Conservation (phyloP, 768 basidiomycete species). For the Glaciozyma antarctica region DNA sequence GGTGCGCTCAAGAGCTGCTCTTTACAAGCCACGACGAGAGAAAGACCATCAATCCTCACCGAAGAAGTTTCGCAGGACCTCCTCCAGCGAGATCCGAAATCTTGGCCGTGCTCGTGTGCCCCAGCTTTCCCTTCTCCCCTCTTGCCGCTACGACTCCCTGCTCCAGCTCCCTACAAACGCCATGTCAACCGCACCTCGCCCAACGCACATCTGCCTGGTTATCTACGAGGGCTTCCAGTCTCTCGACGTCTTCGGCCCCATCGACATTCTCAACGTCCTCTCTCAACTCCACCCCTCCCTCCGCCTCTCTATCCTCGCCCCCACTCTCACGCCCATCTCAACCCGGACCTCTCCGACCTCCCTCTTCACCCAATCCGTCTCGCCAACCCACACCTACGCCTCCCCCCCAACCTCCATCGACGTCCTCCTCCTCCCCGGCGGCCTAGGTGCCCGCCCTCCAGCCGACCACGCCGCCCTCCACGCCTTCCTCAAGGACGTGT, state of each 20-base stretch:
- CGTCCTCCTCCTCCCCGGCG: not conserved
- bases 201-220: not conserved
- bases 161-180: no score
- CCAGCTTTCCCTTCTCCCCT: no score
- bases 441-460: not conserved
- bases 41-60: no score
- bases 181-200: no score
- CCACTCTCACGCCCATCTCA: not conserved
- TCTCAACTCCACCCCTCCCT: not conserved
- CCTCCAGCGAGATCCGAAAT: no score
- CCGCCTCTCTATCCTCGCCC: not conserved
- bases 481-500: not conserved
- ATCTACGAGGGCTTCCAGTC: slow-evolving; percentile 1
- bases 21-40: no score
- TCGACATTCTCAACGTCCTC: not conserved
- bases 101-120: no score
- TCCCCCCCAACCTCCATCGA: not conserved
- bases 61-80: no score
- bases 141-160: no score
- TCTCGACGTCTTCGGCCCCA: not conserved
- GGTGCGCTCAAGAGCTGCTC: no score
- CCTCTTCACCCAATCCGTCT: not conserved
- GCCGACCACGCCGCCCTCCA: not conserved
- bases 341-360: not conserved
- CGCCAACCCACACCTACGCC: not conserved